These are phyloP conservation scores for Naganishia vishniacii DNA, from an alignment of 768 basidiomycete genomes.

Conservation along the genomic window DNA sequence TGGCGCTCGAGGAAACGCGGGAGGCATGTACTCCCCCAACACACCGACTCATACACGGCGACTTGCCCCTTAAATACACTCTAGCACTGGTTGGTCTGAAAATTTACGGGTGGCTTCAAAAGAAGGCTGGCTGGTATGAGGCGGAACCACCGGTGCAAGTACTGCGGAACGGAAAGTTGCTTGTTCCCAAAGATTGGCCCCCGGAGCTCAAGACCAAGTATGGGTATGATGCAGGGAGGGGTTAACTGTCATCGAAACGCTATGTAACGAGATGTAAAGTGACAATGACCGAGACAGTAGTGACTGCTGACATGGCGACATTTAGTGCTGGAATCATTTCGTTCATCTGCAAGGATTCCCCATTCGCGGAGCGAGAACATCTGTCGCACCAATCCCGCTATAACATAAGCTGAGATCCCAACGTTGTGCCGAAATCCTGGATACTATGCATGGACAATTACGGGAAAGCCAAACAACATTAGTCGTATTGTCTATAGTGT, in stretches of 20 bases:
- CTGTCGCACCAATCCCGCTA: too few species aligned
- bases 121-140: slow-evolving; percentile 7
- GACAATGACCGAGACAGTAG: too few species aligned
- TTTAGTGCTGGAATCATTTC: too few species aligned
- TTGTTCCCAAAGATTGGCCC: slow-evolving; percentile 7
- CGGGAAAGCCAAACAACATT: background rate
- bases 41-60: background rate
- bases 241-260: too few species aligned
- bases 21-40: background rate
- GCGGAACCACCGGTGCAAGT: slow-evolving; percentile 11
- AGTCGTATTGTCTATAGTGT: slow-evolving; percentile 11
- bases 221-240: background rate
- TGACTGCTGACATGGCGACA: too few species aligned
- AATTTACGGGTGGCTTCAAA: slow-evolving; percentile 4
- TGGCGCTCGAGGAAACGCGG: background rate
- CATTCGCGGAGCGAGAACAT: too few species aligned
- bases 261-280: too few species aligned
- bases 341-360: too few species aligned
- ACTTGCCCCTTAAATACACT: background rate
- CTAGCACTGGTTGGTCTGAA: background rate
- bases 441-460: background rate
- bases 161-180: background rate
- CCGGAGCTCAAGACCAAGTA: slow-evolving; percentile 4
- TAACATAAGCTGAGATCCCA: too few species aligned
- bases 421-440: background rate